Evolutionary conservation across 148 eudicot species (phyloP).

Genomic region (Limonium bicolor): DNA sequence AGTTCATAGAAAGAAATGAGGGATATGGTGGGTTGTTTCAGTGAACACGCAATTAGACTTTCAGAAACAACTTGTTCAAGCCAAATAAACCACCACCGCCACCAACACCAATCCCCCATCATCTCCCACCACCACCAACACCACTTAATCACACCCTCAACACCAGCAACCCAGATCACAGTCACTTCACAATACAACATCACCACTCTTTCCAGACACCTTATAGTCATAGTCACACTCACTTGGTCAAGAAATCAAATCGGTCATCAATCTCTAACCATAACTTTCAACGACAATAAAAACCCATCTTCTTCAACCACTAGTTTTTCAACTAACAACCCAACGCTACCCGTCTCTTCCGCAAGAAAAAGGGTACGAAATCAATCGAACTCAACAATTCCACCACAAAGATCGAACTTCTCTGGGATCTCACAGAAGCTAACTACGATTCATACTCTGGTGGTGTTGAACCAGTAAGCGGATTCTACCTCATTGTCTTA

Average conservation of each 20-base stretch:
- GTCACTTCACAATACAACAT: slow-evolving; percentile 41
- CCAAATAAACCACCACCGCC: slow-evolving; percentile 20
- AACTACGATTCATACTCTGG: no score
- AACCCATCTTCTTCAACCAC: slow-evolving; percentile 23
- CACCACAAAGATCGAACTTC: slow-evolving; percentile 19
- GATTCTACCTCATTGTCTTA: no score
- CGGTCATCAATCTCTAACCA: no score
- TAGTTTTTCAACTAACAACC: slow-evolving; percentile 23
- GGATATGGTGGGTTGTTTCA: slow-evolving; percentile 46
- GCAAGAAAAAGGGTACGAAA: slow-evolving; percentile 24
- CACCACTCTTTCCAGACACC: slow-evolving; percentile 17
- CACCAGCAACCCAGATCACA: slow-evolving; percentile 37
- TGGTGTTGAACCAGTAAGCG: no score
- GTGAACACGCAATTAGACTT: slow-evolving; percentile 71
- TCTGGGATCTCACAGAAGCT: slow-evolving; percentile 71
- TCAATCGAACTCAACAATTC: slow-evolving; percentile 15
- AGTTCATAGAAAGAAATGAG: slow-evolving; percentile 20
- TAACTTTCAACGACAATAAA: no score
- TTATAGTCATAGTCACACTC: slow-evolving; percentile 34
- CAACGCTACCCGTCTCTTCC: slow-evolving; percentile 12
- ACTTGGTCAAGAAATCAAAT: slow-evolving; percentile 49
- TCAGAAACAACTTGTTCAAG: slow-evolving; percentile 67
- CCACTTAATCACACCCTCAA: no score
- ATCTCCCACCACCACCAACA: slow-evolving; percentile 17
- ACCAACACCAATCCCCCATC: slow-evolving; percentile 30